Base-by-base conservation (phyloP, 2,329 filamentous ascomycete genomes). In the Zasmidium citrigriseum region DNA sequence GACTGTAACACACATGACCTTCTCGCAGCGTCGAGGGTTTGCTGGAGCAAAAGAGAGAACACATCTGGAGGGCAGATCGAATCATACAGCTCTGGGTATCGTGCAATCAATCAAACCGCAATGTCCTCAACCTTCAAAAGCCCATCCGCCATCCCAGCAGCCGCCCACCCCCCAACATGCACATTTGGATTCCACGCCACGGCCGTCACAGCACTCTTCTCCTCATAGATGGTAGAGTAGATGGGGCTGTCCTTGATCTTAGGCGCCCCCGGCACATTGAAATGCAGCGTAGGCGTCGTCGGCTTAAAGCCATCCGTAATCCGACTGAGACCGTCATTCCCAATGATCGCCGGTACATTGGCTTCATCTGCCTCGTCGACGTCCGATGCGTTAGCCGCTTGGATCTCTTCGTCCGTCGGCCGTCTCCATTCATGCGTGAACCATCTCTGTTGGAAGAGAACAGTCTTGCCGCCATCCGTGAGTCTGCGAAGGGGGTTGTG, bases 391-490 rank as follows among this genome's bases (percentile, higher is more conserved):
- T 27, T 41, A 18, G 46, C 52, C 23, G 59, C 54, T 11, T 22
- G 34, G 12, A 51, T 23, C 53, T 68, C 66, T 20, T 62, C 62
- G 11, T 57, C 52, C 2, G 51, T 65, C 4, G 64, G 58, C 11
- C 69, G 62, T 20, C 77, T 67, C 82, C 83, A 87, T 55, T 86
- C 82, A 64, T 86, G 83, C 22, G 74, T 70, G 63, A 86, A 86
- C 81, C 84, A 85, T 5, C 73, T 78, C 61, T 84, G 82, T 57
- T 83, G 77, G 75, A 77, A 84, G 11, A 80, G 77, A 9, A 76
- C 73, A 10, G 77, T 76, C 61, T 83, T 85, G 21, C 55, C 60
- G 14, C 75, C 70, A 55, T 81, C 79, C 82, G 41, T 62, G 2
- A 84, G 68, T 46, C 80, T 78, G 10, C 77, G 75, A 34, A 85